A percentile compares a stretch with the other conserved stretches of the same genome.
Evolutionary conservation across 495 filamentous ascomycete genomes (phyloP).

Genomic region (Terfezia boudieri): DNA sequence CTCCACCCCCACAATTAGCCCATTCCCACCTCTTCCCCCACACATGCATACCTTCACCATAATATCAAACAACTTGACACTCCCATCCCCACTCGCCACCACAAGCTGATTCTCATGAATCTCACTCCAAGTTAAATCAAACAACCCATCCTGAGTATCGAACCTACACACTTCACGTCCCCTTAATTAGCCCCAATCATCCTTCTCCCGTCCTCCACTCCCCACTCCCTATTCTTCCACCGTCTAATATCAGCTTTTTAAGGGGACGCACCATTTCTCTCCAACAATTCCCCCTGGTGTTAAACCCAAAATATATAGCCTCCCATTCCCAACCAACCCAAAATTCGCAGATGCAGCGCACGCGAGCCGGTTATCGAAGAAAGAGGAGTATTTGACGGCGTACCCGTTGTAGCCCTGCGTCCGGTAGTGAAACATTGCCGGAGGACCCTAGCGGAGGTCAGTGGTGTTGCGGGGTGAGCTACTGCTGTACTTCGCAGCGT

Average conservation of each 20-base stretch:
- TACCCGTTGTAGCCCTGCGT: slow-evolving; percentile 88
- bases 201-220: no score
- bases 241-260: no score
- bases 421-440: slow-evolving; percentile 66
- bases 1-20: not conserved
- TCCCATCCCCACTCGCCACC: slow-evolving; percentile 71
- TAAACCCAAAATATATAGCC: slow-evolving; percentile 59
- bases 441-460: not conserved
- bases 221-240: no score
- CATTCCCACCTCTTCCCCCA: not conserved
- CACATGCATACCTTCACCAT: slow-evolving; percentile 21
- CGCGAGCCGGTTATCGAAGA: slow-evolving; percentile 83
- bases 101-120: slow-evolving; percentile 82
- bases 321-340: slow-evolving; percentile 88
- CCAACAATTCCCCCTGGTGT: slow-evolving; percentile 62
- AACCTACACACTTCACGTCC: slow-evolving; percentile 30
- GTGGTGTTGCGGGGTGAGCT: not conserved
- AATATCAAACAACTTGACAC: slow-evolving; percentile 81
- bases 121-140: slow-evolving; percentile 85
- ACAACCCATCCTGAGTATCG: slow-evolving; percentile 91
- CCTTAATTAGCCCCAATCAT: no score
- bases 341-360: slow-evolving; percentile 75
- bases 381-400: slow-evolving; percentile 90
- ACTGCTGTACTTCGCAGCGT: not conserved
- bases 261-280: slow-evolving; percentile 34